These are phyloP conservation scores for Truncatella angustata DNA, from an alignment of 2,329 filamentous ascomycete genomes.

Conservation along the genomic window DNA sequence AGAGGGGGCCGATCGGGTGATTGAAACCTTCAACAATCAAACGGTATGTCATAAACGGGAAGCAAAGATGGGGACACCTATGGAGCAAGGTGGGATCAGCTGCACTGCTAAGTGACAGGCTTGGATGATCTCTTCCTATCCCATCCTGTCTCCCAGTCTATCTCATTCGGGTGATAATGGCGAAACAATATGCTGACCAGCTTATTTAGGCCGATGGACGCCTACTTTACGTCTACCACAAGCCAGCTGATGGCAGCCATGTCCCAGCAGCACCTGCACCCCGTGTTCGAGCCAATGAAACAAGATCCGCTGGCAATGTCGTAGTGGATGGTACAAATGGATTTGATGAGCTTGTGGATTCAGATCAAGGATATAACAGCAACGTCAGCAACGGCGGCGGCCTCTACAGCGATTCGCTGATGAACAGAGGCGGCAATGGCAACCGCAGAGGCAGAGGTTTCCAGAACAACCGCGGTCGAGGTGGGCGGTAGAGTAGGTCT, in stretches of 20 bases:
- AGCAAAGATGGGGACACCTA: too few relatives aligned
- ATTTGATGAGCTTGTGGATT: constrained; percentile 49
- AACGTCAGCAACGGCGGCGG: constrained; percentile 30
- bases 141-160: too few relatives aligned
- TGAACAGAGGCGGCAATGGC: not conserved
- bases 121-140: too few relatives aligned
- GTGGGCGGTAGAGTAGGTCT: too few relatives aligned
- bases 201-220: constrained; percentile 66
- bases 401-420: constrained; percentile 49
- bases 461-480: not conserved
- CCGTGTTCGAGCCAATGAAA: constrained; percentile 28
- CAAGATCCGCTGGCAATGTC: constrained; percentile 30
- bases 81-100: too few relatives aligned
- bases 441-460: constrained; percentile 8
- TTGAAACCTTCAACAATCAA: constrained; percentile 75
- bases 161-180: too few relatives aligned
- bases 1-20: constrained; percentile 71
- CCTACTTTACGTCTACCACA: constrained; percentile 70
- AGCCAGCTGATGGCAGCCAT: constrained; percentile 43
- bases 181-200: constrained; percentile 7
- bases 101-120: too few relatives aligned
- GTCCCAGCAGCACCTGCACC: constrained; percentile 28
- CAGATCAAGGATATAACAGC: constrained; percentile 24
- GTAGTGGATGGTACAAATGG: constrained; percentile 54
- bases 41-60: too few relatives aligned